Conservation (phyloP, 257 asterid species). For the Penstemon davidsonii region DNA sequence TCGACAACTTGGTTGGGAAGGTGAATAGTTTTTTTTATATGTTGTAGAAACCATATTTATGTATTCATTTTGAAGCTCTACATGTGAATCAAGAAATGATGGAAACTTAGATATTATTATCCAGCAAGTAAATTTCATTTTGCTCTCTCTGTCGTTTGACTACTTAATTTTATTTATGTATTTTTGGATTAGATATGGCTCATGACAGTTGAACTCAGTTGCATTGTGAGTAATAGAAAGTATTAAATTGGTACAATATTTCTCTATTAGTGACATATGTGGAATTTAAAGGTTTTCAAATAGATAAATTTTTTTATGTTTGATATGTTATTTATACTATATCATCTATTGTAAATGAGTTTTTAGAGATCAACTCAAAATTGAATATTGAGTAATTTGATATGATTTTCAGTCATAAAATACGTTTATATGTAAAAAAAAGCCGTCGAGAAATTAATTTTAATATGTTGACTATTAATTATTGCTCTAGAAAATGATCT, state of each 20-base stretch:
- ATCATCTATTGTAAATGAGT: no score
- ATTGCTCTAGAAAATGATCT: no score
- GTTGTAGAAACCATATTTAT: not conserved
- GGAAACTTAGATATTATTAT: constrained; percentile 19
- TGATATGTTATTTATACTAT: no score
- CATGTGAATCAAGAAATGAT: constrained; percentile 15
- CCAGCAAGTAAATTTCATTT: constrained; percentile 24
- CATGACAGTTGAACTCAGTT: constrained; percentile 19
- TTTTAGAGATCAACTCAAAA: no score
- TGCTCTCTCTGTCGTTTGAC: constrained; percentile 11
- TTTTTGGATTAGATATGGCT: constrained; percentile 14
- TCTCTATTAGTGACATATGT: not conserved
- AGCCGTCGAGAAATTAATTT: no score
- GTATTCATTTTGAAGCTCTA: not conserved
- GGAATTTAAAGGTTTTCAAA: not conserved
- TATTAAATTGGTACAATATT: constrained; percentile 1
- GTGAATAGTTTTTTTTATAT: constrained; percentile 34
- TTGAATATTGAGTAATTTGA: no score
- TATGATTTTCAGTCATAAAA: no score
- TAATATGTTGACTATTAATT: no score
- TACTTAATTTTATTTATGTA: constrained; percentile 23
- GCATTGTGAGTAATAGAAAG: constrained; percentile 14
- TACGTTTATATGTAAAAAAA: no score
- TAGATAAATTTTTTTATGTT: no score
- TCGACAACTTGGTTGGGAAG: constrained; percentile 82